phyloP scores from a whole-genome alignment of 2,329 filamentous ascomycete species.

The Monilinia fructigena region DNA sequence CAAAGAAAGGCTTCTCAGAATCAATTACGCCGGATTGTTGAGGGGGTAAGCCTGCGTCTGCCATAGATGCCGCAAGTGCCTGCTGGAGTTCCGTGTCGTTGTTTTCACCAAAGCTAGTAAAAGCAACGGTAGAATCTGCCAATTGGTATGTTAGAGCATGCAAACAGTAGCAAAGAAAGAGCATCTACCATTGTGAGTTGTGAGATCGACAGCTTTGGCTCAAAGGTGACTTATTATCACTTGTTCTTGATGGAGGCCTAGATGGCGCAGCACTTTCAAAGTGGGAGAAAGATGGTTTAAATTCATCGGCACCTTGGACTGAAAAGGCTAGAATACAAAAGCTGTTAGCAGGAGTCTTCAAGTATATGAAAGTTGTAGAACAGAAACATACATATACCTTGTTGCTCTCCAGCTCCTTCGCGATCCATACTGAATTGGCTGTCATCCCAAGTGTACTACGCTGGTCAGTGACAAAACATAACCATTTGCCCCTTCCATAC shows the following conservation, averaged over 20 bases:
- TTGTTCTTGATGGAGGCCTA: constrained; percentile 59
- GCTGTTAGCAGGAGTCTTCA: constrained; percentile 1
- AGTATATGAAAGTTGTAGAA: not conserved
- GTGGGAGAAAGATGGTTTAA: constrained; percentile 12
- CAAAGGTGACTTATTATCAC: constrained; percentile 56
- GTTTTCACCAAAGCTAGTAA: constrained; percentile 29
- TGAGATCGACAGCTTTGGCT: constrained; percentile 52
- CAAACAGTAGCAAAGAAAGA: not conserved
- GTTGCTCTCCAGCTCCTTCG: constrained; percentile 46
- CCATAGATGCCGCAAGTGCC: constrained; percentile 56
- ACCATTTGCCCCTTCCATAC: not conserved
- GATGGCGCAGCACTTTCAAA: constrained; percentile 41
- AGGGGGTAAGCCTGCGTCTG: constrained; percentile 48
- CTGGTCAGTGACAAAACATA: not conserved
- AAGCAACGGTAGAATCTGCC: constrained; percentile 34
- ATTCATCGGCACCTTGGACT: constrained; percentile 24
- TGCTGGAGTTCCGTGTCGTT: constrained; percentile 56
- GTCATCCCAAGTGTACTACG: constrained; percentile 56
- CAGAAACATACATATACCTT: constrained; percentile 47
- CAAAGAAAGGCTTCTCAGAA: constrained; percentile 51
- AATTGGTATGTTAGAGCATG: constrained; percentile 4
- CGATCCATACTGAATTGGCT: constrained; percentile 52
- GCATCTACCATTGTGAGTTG: constrained; percentile 40
- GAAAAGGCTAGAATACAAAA: constrained; percentile 12
- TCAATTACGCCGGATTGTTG: constrained; percentile 53